These are phyloP conservation scores for Pyrenochaeta sp. DNA, from an alignment of 2,329 filamentous ascomycete species.

Conservation along the genomic window DNA sequence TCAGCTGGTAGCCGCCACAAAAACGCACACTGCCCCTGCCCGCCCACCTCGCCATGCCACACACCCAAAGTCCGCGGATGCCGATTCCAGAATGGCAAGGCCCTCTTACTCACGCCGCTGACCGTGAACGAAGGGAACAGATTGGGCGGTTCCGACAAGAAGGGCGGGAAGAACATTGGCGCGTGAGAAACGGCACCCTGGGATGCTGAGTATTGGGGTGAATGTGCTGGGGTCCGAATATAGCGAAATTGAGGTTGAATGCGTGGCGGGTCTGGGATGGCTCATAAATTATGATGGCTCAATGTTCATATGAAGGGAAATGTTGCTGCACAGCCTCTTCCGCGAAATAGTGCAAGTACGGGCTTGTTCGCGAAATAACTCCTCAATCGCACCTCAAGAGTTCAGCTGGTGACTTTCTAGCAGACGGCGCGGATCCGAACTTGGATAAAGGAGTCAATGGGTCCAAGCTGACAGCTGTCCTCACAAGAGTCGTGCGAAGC, in stretches of 20 bases:
- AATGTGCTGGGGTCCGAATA: background rate
- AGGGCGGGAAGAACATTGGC: background rate
- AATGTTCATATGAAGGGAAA: too few species aligned
- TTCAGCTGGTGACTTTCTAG: too few species aligned
- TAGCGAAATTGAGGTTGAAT: background rate
- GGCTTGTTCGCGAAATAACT: too few species aligned
- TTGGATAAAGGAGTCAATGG: too few species aligned
- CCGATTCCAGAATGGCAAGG: background rate
- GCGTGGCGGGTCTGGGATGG: background rate
- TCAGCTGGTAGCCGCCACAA: conserved; percentile 17
- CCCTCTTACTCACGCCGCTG: background rate
- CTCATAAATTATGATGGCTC: too few species aligned
- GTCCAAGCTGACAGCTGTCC: too few species aligned
- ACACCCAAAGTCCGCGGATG: background rate
- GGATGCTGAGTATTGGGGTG: background rate
- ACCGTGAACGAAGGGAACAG: background rate
- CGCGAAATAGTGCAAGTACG: too few species aligned
- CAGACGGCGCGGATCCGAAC: too few species aligned
- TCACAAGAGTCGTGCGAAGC: too few species aligned
- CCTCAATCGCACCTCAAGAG: too few species aligned
- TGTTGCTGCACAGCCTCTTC: too few species aligned
- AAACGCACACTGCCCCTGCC: conserved; percentile 1
- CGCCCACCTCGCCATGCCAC: background rate
- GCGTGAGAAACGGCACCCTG: background rate
- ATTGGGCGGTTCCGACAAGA: background rate